Evolutionary conservation across 2,329 filamentous ascomycete species (phyloP), one percentile per base, ranked within the genome.

Genomic region (Alternaria longipes): DNA sequence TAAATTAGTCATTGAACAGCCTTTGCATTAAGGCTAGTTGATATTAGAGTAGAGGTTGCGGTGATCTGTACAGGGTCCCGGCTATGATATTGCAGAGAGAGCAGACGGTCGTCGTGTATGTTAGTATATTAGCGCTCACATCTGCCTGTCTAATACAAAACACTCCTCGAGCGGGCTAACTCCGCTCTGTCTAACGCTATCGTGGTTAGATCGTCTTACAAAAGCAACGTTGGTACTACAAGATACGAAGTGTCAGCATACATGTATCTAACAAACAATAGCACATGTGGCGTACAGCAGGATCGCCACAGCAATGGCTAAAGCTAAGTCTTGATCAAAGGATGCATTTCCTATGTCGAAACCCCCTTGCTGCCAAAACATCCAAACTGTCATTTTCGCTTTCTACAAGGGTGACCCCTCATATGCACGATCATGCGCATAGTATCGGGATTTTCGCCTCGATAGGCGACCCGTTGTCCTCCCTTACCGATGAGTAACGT

Each of bases 1-100:
- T 16, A 59, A 59, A 42, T 5, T 55, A n/a, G 56, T 58, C 24
- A 20, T 58, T 28, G 22, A 54, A 30, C 49, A 54, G 9, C 55
- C 55, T 6, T 41, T 56, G 12, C 28, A 32, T 12, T 49, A 18
- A 49, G 28, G 8, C 18, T 18, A 3, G 18, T 22, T 22, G 8
- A 16, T 16, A 12, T 26, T 16, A 2, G n/a, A 20, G 45, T 32
- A 26, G 26, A 32, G 11, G 6, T 7, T n/a, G 26, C 18, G 12
- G 18, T 32, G 45, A 7, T 8, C 3, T 36, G 32, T 36, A 6
- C 6, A 36, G 14, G 12, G 5, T 16, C 12, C 32, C 3, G 32
- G 32, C 32, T 47, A 11, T 40, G 16, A n/a, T 18, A 40, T 4
- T 12, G 8, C 4, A 20, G 16, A 40, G 16, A 32, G 32, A 36